These are phyloP conservation scores for Glarea lozoyensis DNA, from an alignment of 495 filamentous ascomycete genomes.

Conservation along the genomic window DNA sequence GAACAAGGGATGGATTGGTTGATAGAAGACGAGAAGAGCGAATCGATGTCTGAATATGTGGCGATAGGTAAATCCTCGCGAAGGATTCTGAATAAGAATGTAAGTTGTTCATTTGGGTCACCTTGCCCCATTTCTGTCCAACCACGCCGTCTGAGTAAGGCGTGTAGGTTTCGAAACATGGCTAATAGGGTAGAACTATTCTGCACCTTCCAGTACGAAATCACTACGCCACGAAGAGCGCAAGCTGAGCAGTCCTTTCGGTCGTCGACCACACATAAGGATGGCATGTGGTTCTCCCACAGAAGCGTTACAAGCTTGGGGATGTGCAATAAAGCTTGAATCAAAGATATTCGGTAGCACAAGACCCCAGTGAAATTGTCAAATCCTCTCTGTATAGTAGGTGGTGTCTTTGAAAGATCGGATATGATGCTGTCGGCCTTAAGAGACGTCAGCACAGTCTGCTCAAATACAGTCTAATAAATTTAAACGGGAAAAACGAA, in stretches of 20 bases:
- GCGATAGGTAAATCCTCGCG: conserved; percentile 6
- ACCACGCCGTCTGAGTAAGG: background rate
- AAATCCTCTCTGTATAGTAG: conserved; percentile 12
- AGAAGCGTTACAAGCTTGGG: conserved; percentile 32
- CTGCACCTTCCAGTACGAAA: conserved; percentile 2
- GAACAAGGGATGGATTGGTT: conserved; percentile 26
- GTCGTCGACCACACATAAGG: conserved; percentile 4
- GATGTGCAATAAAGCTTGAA: conserved; percentile 33
- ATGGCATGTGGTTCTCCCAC: conserved; percentile 8
- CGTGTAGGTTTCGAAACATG: background rate
- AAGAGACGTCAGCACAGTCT: background rate
- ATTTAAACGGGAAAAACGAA: background rate
- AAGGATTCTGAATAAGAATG: conserved; percentile 11
- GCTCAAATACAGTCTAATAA: background rate
- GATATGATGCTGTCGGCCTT: conserved; percentile 4
- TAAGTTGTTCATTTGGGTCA: conserved; percentile 17
- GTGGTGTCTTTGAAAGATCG: conserved; percentile 7
- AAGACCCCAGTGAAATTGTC: conserved; percentile 16
- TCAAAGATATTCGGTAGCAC: conserved; percentile 35
- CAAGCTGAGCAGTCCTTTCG: background rate
- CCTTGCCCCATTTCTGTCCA: conserved; percentile 13
- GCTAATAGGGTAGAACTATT: background rate
- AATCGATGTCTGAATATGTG: conserved; percentile 11
- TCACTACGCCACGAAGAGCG: background rate
- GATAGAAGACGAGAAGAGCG: conserved; percentile 70